phyloP scores from a whole-genome alignment of 2,329 filamentous ascomycete species.

The Sporothrix schenckii region DNA sequence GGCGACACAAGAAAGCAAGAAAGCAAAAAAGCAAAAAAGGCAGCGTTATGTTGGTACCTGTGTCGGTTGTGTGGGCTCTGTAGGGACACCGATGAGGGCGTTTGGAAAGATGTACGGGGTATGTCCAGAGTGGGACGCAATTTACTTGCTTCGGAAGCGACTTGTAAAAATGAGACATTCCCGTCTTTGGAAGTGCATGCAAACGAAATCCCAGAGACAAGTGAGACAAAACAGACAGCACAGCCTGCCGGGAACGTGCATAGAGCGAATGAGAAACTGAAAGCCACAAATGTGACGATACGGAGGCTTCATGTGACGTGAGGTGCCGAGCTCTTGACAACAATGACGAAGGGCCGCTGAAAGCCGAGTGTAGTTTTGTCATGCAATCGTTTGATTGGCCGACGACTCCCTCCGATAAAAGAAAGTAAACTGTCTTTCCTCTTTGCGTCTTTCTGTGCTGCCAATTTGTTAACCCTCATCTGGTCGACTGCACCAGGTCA shows the following conservation, averaged over 20 bases:
- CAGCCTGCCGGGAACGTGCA: constrained; percentile 10
- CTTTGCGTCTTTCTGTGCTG: too few relatives aligned
- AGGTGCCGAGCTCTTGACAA: not conserved
- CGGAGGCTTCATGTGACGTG: not conserved
- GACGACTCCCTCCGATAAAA: not conserved
- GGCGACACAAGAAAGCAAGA: constrained; percentile 3
- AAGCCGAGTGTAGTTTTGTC: not conserved
- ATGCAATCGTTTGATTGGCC: not conserved
- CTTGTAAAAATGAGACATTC: not conserved
- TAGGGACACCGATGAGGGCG: not conserved
- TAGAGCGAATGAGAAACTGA: not conserved
- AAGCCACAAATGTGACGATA: constrained; percentile 11
- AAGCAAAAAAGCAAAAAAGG: not conserved
- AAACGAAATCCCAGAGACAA: not conserved
- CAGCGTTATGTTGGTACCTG: not conserved
- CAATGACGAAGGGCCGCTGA: not conserved
- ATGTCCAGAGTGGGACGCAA: too few relatives aligned
- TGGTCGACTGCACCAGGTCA: not conserved
- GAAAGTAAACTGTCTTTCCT: not conserved
- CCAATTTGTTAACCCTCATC: not conserved
- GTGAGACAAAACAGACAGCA: not conserved
- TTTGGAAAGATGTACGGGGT: too few relatives aligned
- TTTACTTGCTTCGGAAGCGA: too few relatives aligned
- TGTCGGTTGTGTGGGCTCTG: not conserved
- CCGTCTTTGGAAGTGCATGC: not conserved